A percentile compares a stretch with the other conserved stretches of the same genome.
Evolutionary conservation across 1,284 basidiomycete genomes (phyloP).

Genomic region (Trichosporon coremiiforme): DNA sequence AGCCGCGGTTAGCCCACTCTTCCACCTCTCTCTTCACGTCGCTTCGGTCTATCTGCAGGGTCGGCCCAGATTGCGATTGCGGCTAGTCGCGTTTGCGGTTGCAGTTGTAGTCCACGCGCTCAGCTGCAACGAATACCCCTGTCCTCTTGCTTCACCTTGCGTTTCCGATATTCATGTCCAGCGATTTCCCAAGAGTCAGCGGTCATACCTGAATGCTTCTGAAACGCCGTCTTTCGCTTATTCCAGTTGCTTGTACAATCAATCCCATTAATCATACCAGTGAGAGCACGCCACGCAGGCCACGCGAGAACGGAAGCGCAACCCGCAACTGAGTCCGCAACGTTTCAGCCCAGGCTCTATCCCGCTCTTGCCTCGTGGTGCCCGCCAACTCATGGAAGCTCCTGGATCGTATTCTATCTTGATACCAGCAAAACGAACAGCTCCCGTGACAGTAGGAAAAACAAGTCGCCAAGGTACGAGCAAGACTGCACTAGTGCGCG

Average conservation of each 20-base stretch:
- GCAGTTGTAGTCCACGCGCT: background rate
- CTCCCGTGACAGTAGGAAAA: too few species aligned
- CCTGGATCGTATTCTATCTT: background rate
- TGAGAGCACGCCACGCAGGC: background rate
- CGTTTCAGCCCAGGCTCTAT: background rate
- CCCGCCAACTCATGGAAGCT: too few species aligned
- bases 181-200: background rate
- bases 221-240: background rate
- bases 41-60: too few species aligned
- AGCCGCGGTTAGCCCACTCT: background rate
- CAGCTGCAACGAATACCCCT: background rate
- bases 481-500: background rate
- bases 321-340: background rate
- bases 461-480: too few species aligned
- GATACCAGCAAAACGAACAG: background rate
- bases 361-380: too few species aligned
- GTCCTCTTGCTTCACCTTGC: background rate
- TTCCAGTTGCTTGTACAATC: background rate
- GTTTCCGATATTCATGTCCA: constrained; percentile 3
- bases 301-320: too few species aligned
- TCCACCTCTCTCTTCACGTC: background rate
- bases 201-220: background rate
- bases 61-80: too few species aligned
- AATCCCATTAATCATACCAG: background rate
- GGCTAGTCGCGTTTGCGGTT: too few species aligned